Evolutionary conservation across 768 basidiomycete species (phyloP), one percentile per base, ranked within the genome.

Genomic region (Suillus ampliporus): DNA sequence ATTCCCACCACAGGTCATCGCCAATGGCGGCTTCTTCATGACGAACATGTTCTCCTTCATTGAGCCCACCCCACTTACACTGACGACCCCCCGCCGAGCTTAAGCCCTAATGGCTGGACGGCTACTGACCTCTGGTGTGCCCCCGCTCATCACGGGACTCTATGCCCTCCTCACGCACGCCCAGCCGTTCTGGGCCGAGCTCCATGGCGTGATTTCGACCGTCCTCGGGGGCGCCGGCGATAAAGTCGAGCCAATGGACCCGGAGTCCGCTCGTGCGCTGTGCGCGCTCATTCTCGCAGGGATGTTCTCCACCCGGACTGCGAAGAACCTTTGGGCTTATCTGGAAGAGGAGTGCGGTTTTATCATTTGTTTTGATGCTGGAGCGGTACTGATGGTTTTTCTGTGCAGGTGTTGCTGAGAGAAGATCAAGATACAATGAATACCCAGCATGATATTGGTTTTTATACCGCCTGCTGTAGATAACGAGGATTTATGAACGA

Each of bases 71-170:
- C 79, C 89, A 0, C 80, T 93, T 62, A 70, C 83, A 6, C 74
- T 95, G 23, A 80, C 87, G 38, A 94, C n/a, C 93, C 0, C 95
- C 95, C 1, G 82, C 88, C 0, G 95, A 96, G 72, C 82, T 97
- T 8, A 81, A 82, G 58, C 84, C 92, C 0, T 90, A n/a, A 89
- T 61, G 95, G 95, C 14, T 97, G 95, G 95, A 90, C 88, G 47
- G 86, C 88, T 26, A 84, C 86, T 0, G 95, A 97, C 71, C 74
- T 95, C 35, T 97, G 95, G 94, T 86, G 86, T 74, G 93, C 95
- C 10, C n/a, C 89, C 93, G 8, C 77, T 89, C 67, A 78, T 89
- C 68, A 94, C 93, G 13, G 90, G 81, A 1, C 71, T 95, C 11
- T 95, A 92, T 71, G 88, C 94, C 59, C 84, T 88, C 61, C 82